Evolutionary conservation across 1,139 yeast species (phyloP), one percentile per base, ranked within the genome.

Genomic region (Candida tetrigidarum): DNA sequence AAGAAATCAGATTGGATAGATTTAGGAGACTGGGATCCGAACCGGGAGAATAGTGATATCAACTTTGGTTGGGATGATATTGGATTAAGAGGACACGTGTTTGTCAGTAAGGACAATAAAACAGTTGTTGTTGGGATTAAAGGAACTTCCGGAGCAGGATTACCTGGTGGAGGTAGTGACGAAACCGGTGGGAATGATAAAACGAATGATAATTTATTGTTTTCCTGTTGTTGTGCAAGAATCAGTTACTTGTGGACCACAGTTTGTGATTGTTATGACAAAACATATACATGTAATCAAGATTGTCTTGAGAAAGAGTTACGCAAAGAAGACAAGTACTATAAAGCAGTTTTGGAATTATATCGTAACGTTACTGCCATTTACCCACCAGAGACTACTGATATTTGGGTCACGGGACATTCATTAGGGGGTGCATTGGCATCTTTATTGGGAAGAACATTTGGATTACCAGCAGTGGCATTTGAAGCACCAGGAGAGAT

Each of bases 201-300:
- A 64, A 66, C 77, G 29, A 93, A 93, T 62, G 99, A 95, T 62
- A 93, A 93, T 60, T 63, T 93, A 45, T 66, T 93, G 37, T 93
- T 93, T 62, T 88, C 96, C 14, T 93, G 99, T 63, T 93, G 99
- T 64, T 93, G 99, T 69, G 99, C 97, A 0, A 76, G 98, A 32
- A 85, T 93, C 6, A 82, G 95, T 45, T 92, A 91, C 56, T 68
- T 90, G 66, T 95, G 99, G 99, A 83, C 84, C 7, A 88, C 98
- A 0, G 98, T 92, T 0, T 93, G 99, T 66, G 97, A 91, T 64
- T 93, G 99, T 62, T 92, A 86, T 60, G 82, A 84, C 50, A 83
- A 81, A 47, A 81, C 96, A 0, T 90, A 89, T 62, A 89, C 96
- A 0, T 93, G 99, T 64, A 86, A 90, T 62, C 95, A 90, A 63